Percentiles rank a stretch among this genome's conserved stretches.
Evolutionary conservation across 257 asterid species (phyloP).

Genomic region (Nicotiana attenuata): DNA sequence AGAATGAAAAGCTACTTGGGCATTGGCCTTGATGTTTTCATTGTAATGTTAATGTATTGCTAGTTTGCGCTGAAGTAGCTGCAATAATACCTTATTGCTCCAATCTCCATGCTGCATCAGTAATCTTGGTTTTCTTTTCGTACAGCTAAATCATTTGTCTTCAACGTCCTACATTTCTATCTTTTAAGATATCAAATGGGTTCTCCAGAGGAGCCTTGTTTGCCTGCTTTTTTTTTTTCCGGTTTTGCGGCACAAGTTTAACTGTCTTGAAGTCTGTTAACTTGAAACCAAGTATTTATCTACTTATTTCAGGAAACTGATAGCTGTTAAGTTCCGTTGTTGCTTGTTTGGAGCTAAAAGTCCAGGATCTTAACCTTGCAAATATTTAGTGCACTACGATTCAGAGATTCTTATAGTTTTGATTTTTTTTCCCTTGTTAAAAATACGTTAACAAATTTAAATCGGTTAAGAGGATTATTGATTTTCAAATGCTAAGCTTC

Average conservation of each 20-base stretch:
- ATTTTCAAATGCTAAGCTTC: neutral
- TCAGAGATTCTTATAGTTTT: neutral
- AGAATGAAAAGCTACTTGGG: constrained; percentile 34
- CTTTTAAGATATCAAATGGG: neutral
- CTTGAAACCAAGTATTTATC: constrained; percentile 1
- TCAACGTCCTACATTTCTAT: neutral
- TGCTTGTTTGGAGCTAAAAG: neutral
- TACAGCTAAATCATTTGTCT: neutral
- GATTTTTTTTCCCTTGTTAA: neutral
- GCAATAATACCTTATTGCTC: constrained; percentile 14
- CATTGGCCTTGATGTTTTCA: constrained; percentile 17
- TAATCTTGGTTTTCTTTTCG: neutral
- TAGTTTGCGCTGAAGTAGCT: neutral
- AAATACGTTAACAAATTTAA: neutral
- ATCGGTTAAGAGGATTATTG: neutral
- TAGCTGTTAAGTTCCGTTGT: neutral
- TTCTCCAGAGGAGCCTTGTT: constrained; percentile 9
- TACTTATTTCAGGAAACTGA: neutral
- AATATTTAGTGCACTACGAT: neutral
- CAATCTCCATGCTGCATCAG: neutral
- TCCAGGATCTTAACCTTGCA: neutral
- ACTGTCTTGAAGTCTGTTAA: neutral
- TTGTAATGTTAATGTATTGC: constrained; percentile 15
- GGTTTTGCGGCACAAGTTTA: constrained; percentile 3
- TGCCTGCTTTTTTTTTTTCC: neutral